phyloP scores from a whole-genome alignment of 306 rosid species.

The Medicago ruthenica region DNA sequence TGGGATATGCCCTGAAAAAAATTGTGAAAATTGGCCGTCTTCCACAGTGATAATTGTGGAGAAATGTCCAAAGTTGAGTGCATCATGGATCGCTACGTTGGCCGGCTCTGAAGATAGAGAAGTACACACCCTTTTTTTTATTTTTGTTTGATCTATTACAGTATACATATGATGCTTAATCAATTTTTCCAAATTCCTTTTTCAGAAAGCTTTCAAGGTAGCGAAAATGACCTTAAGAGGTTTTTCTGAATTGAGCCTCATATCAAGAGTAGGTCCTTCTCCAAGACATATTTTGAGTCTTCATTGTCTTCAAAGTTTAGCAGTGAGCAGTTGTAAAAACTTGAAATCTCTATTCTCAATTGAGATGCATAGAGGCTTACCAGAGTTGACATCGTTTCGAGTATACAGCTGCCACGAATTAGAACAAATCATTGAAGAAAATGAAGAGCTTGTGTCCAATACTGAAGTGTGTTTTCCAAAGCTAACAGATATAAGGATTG shows the following conservation, averaged over 20 bases:
- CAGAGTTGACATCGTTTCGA: not conserved
- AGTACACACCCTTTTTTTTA: not conserved
- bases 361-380: not conserved
- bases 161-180: not conserved
- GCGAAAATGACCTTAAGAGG: not conserved
- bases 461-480: not conserved
- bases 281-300: not conserved
- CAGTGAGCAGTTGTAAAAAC: not conserved
- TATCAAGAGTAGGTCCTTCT: not conserved
- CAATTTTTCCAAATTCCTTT: not conserved
- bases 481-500: not conserved
- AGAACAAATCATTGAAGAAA: not conserved
- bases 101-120: not conserved
- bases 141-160: not conserved
- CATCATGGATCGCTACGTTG: not conserved
- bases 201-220: not conserved
- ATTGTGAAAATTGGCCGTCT: not conserved
- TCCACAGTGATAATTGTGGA: not conserved
- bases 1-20: not conserved
- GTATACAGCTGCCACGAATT: not conserved
- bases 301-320: not conserved
- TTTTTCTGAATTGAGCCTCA: not conserved
- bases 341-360: slow-evolving; percentile 4
- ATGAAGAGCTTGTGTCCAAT: not conserved
- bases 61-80: not conserved